These are phyloP conservation scores for Acephala macrosclerotiorum DNA, from an alignment of 2,329 filamentous ascomycete genomes.

Conservation along the genomic window DNA sequence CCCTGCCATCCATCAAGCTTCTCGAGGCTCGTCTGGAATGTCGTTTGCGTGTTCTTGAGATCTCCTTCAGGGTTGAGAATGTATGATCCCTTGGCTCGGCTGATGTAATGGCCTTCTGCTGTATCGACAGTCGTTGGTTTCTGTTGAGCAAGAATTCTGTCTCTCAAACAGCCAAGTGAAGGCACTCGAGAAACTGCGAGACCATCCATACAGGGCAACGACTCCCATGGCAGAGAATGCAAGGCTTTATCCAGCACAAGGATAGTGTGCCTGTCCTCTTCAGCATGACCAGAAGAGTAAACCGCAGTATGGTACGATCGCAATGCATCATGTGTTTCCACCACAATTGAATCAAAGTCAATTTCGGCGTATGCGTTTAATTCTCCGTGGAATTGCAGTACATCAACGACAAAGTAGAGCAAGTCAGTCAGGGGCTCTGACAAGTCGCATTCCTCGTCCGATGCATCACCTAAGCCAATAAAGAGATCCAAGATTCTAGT, in stretches of 20 bases:
- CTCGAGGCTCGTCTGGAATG: conserved; percentile 73
- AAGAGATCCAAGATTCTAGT: conserved; percentile 84
- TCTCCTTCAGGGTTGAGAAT: conserved; percentile 92
- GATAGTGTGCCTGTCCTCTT: conserved; percentile 73
- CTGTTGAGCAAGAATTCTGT: conserved; percentile 64
- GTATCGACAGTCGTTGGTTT: conserved; percentile 21
- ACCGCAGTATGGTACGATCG: conserved; percentile 72
- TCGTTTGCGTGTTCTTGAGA: conserved; percentile 78
- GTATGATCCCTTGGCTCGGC: conserved; percentile 68
- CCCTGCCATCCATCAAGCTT: conserved; percentile 73
- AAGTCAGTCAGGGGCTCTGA: conserved; percentile 92
- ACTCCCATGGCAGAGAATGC: conserved; percentile 96
- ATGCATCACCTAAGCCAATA: conserved; percentile 80
- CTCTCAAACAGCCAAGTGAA: conserved; percentile 81
- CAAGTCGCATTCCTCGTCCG: conserved; percentile 72
- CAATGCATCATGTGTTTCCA: conserved; percentile 87
- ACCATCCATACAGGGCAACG: conserved; percentile 82
- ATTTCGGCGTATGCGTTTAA: conserved; percentile 97
- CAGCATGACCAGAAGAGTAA: conserved; percentile 44
- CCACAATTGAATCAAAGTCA: conserved; percentile 89
- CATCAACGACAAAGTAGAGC: conserved; percentile 95
- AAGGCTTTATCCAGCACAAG: conserved; percentile 90
- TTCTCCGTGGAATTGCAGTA: conserved; percentile 96
- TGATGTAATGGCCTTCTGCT: conserved; percentile 61
- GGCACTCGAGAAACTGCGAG: conserved; percentile 87